Base-by-base conservation (phyloP, 495 filamentous ascomycete genomes). In the Talaromyces liani region DNA sequence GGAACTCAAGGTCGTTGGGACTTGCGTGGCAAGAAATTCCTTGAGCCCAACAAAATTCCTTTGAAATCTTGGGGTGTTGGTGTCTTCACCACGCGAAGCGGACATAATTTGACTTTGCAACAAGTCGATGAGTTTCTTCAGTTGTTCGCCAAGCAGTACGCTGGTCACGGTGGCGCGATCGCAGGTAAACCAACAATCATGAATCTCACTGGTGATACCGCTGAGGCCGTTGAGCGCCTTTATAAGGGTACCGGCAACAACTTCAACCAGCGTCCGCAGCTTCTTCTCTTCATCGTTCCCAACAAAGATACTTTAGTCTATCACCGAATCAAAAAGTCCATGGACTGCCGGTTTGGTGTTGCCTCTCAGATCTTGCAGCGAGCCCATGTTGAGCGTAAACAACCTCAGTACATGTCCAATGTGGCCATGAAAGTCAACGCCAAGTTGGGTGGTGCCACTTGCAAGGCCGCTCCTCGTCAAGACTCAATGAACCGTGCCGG, bases 381-480 rank as follows among this genome's bases (percentile, higher is more conserved):
- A 12, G 68, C 65, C 0, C 86, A 92, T 62, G 89, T 91, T 12
- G 64, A 69, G 5, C 87, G 85, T 66, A 77, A 75, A 24, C 77
- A 86, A 16, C 76, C 77, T 1, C 93, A 98, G 72, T 96, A 96
- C 73, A 82, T 85, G 64, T 93, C 89, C 2, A 97, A 97, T 68
- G 89, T 97, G 27, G 78, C 83, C 57, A 92, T 97, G 90, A 98
- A 98, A 74, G 82, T 98, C 62, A 97, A 98, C 68, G 88, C 90
- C 16, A 98, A 97, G 76, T 85, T 31, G 29, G 29, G 36, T 41
- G 36, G 36, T 5, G 36, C 12, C 36, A 96, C 90, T 16, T 76
- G 71, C 57, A 69, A 76, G 14, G 77, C 77, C n/a, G 64, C 80
- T 39, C 68, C 78, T 1, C 72, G 69, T 39, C 64, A 71, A 14